Conservation (phyloP, 1,284 basidiomycete genomes). For the Farysia itapuensis region DNA sequence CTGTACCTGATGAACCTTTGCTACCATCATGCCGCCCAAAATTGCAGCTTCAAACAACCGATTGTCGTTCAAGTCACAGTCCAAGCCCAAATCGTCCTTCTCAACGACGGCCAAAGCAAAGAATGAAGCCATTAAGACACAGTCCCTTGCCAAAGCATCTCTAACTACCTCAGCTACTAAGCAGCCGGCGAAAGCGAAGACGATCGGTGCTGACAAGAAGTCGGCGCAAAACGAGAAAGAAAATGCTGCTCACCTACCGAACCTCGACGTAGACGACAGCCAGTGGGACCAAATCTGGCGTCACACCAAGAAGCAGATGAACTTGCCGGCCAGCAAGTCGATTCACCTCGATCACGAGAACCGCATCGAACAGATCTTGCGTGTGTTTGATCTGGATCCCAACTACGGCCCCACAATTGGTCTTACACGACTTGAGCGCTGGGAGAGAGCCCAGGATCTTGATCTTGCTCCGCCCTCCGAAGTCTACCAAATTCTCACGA, state of each 20-base stretch:
- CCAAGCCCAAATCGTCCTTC: constrained; percentile 32
- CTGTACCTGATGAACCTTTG: too few species aligned
- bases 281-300: constrained; percentile 47
- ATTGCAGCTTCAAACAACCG: constrained; percentile 5
- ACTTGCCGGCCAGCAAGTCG: constrained; percentile 21
- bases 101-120: constrained; percentile 18
- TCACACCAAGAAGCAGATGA: constrained; percentile 30
- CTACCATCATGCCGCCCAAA: not conserved
- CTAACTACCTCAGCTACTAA: constrained; percentile 8
- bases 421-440: constrained; percentile 78
- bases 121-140: constrained; percentile 20
- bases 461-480: constrained; percentile 81
- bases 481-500: constrained; percentile 63
- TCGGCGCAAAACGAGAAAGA: constrained; percentile 4
- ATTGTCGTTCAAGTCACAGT: constrained; percentile 25
- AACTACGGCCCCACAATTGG: constrained; percentile 81
- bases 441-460: constrained; percentile 79
- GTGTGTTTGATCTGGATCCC: constrained; percentile 56
- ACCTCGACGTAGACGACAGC: constrained; percentile 38
- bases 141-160: not conserved
- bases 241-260: constrained; percentile 6
- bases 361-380: constrained; percentile 53
- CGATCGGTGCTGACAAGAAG: constrained; percentile 1
- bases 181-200: not conserved
- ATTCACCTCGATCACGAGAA: constrained; percentile 49